These are phyloP conservation scores for Diaporthe ilicicola DNA, from an alignment of 2,329 filamentous ascomycete genomes.

Conservation along the genomic window DNA sequence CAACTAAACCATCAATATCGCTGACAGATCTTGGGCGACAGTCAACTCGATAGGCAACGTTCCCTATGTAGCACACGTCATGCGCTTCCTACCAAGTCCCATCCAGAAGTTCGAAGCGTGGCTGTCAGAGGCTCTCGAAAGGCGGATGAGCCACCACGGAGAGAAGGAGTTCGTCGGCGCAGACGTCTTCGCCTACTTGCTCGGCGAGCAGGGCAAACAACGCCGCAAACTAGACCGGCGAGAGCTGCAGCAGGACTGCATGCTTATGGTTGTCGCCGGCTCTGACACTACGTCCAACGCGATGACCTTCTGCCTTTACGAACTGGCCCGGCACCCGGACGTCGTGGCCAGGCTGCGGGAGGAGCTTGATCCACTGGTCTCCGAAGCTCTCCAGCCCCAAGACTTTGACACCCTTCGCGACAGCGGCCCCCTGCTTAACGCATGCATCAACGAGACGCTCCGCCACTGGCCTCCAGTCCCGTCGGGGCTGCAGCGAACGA, in stretches of 20 bases:
- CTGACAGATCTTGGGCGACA: neutral
- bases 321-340: constrained; percentile 60
- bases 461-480: neutral
- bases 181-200: neutral
- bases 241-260: constrained; percentile 5
- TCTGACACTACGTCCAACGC: constrained; percentile 71
- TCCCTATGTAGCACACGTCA: neutral
- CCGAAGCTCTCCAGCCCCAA: neutral
- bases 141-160: constrained; percentile 7
- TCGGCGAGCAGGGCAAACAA: constrained; percentile 2
- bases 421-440: neutral
- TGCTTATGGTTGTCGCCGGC: constrained; percentile 42
- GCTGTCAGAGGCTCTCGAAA: neutral
- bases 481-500: neutral
- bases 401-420: neutral
- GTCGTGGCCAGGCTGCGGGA: constrained; percentile 50
- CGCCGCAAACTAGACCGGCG: constrained; percentile 2
- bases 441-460: constrained; percentile 4
- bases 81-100: constrained; percentile 4
- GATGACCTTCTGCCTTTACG: constrained; percentile 70
- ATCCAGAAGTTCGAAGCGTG: constrained; percentile 9
- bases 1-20: neutral
- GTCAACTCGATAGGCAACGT: constrained; percentile 4
- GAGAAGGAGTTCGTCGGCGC: constrained; percentile 5
- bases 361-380: constrained; percentile 41